Base-by-base conservation (phyloP, 1,139 yeast genomes). In the Pichia sp. region DNA sequence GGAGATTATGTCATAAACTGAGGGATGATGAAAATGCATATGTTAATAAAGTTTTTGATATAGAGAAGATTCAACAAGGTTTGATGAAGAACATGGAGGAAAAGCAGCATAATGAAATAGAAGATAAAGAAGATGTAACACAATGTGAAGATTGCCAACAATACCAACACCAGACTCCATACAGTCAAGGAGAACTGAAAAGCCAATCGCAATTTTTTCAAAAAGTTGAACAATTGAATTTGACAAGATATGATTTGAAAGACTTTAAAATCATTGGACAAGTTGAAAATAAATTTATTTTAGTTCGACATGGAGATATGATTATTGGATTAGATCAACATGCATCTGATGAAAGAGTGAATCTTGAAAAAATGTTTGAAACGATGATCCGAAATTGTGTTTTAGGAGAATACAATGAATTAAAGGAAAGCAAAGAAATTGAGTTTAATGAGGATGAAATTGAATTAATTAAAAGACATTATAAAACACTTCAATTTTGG, bases 331-430 rank as follows among this genome's bases (percentile, higher is more conserved):
- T 81, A 3, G 94, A 85, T 53, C 94, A 84, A 55, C 94, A 85
- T 63, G 93, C 94, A 1, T 75, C 80, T 35, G 91, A 82, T 57
- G 94, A 84, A 53, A 57, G 94, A 37, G 62, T 82, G 0, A 64
- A 66, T 33, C 68, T 80, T 2, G 94, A 85, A 51, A 40, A 47
- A 3, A 52, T 71, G 7, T 59, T 74, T 11, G 51, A 55, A 31
- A 64, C 66, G 2, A 62, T 63, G 37, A 50, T 70, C 20, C 36
- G 42, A 1, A 21, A 15, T 19, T 42, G 46, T 6, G 4, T 49
- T 13, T 15, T n/a, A 1, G 35, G 33, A 13, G 9, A 22, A 6
- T 22, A 29, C 7, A 9, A 25, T 20, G 11, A 26, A 8, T 23
- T 42, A 11, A 10, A 7, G 2, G 35, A 37, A 1, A 3, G 7